Base-by-base conservation (phyloP, 345 rosid genomes). In the Bruguiera sexangula region DNA sequence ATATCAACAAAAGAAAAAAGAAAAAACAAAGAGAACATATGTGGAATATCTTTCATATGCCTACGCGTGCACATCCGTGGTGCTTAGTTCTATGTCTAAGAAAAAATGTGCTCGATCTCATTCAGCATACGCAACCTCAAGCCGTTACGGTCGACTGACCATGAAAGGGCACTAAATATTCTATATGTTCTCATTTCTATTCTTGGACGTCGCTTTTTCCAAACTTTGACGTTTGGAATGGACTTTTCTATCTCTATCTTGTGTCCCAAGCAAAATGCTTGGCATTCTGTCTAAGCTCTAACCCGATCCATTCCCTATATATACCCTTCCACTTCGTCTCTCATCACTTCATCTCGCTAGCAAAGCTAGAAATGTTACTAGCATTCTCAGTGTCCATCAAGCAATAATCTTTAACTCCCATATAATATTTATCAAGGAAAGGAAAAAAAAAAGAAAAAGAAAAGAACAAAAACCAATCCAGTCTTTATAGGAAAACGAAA, bases 131-230 rank as follows among this genome's bases (percentile, higher is more conserved):
- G 75, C 69, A 43, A 43, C 18, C 50, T 5, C 15, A 48, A 72
- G 60, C 75, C 65, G 27, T 72, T 72, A 65, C 75, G 60, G 16
- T 65, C 20, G 53, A 58, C 60, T 65, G 46, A n/a, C 56, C n/a
- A 26, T 3, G 4, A n/a, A 31, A 39, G 13, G 48, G 48, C 16
- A 39, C 15, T 19, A 8, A 0, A 59, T 1, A 69, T 37, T 58
- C 15, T 9, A 8, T 39, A 37, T 8, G 4, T 11, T 62, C 16
- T 3, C 8, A 27, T 29, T 60, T 31, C 37, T 8, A 31, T 1
- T 1, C 20, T 26, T 4, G 1, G 36, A 63, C 16, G 13, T 63
- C 55, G 43, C 20, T 8, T n/a, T n/a, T n/a, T n/a, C n/a, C n/a
- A n/a, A n/a, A n/a, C n/a, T n/a, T 43, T 21, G 27, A 26, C 30